Conservation (phyloP, 805 yeast species). For the Metschnikowia hibisci region DNA sequence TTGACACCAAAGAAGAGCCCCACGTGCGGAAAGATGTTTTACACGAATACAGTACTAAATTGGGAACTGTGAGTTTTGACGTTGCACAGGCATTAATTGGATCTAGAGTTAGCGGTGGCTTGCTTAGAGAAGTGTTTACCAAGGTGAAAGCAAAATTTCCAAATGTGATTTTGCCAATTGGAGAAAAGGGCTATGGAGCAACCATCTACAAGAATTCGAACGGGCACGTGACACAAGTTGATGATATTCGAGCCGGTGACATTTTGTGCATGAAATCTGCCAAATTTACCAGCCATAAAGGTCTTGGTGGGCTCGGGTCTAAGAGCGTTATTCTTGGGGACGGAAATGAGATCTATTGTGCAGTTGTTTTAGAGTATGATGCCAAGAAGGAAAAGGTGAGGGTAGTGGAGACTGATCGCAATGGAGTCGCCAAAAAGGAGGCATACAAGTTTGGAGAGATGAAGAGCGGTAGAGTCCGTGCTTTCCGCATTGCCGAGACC, state of each 20-base stretch:
- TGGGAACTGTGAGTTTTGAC: constrained; percentile 48
- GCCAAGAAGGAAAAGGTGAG: constrained; percentile 63
- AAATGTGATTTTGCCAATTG: constrained; percentile 51
- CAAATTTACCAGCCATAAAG: constrained; percentile 66
- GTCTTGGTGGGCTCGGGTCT: constrained; percentile 25
- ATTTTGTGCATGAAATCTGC: constrained; percentile 73
- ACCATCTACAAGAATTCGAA: constrained; percentile 53
- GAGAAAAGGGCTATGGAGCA: constrained; percentile 69
- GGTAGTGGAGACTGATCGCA: constrained; percentile 54
- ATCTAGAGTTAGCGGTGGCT: constrained; percentile 24
- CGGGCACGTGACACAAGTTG: constrained; percentile 45
- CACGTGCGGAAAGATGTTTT: constrained; percentile 44
- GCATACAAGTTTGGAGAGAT: constrained; percentile 68
- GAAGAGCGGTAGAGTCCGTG: constrained; percentile 73
- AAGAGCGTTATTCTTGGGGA: constrained; percentile 54
- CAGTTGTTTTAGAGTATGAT: constrained; percentile 72
- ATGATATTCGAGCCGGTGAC: constrained; percentile 79
- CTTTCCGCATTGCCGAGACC: constrained; percentile 75
- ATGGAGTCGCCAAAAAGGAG: constrained; percentile 53
- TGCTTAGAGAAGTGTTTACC: constrained; percentile 23
- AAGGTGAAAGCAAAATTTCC: constrained; percentile 13
- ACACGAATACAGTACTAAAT: constrained; percentile 44
- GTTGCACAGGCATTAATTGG: constrained; percentile 34
- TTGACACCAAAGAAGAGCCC: constrained; percentile 40
- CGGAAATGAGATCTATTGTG: constrained; percentile 40